Percentiles rank a stretch among this genome's conserved stretches.
Conservation (phyloP, 1,284 basidiomycete species). For the Pseudozyma sp. region DNA sequence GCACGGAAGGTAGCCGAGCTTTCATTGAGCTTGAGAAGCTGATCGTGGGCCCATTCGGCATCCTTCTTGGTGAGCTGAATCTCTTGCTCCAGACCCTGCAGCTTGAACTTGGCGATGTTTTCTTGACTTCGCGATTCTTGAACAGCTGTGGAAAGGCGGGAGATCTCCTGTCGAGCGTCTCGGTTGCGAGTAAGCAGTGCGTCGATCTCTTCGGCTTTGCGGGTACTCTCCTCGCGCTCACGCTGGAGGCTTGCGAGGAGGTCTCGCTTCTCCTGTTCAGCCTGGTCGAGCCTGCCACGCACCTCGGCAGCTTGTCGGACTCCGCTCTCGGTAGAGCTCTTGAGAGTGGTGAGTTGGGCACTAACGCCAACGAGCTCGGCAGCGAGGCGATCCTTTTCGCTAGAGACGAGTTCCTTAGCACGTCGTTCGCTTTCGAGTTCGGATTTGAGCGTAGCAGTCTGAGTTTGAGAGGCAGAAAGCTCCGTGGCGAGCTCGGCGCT, state of each 20-base stretch:
- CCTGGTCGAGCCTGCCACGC: conserved; percentile 46
- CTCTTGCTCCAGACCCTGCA: conserved; percentile 83
- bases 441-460: conserved; percentile 34
- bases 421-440: conserved; percentile 44
- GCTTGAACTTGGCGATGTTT: conserved; percentile 74
- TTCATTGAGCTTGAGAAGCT: conserved; percentile 59
- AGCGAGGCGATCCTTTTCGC: conserved; percentile 43
- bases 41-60: conserved; percentile 73
- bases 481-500: conserved; percentile 29
- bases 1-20: conserved; percentile 45
- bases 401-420: conserved; percentile 42
- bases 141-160: conserved; percentile 51
- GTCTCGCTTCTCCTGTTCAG: conserved; percentile 65
- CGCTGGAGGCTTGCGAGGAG: conserved; percentile 63
- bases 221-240: conserved; percentile 59
- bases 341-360: conserved; percentile 46
- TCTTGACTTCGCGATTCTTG: conserved; percentile 58
- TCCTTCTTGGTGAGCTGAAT: conserved; percentile 79
- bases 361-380: conserved; percentile 49
- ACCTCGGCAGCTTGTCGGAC: conserved; percentile 48
- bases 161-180: conserved; percentile 58
- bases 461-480: conserved; percentile 31
- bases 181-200: conserved; percentile 44
- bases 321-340: conserved; percentile 46
- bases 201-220: conserved; percentile 60